Percentiles rank a stretch among this genome's conserved stretches.
These are phyloP conservation scores for Emericellopsis terricola DNA, from an alignment of 495 filamentous ascomycete species.

Conservation along the genomic window DNA sequence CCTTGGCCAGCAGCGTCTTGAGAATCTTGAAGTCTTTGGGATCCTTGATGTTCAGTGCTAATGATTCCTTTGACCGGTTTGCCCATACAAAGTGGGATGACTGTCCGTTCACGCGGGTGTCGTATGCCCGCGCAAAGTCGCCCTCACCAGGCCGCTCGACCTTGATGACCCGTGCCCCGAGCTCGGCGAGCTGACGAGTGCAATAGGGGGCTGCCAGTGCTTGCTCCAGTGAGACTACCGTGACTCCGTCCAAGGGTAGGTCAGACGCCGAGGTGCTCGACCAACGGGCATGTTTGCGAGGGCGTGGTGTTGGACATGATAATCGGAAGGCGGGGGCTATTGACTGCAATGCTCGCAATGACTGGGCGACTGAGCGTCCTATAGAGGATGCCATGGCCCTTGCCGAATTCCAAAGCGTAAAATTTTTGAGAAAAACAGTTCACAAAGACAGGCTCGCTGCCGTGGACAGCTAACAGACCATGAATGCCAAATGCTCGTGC, in stretches of 20 bases:
- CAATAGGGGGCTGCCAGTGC: slow-evolving; percentile 35
- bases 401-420: too few species aligned
- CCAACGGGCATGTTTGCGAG: too few species aligned
- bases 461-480: too few species aligned
- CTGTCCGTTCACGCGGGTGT: slow-evolving; percentile 25
- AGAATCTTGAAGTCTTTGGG: slow-evolving; percentile 19
- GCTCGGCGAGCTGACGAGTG: slow-evolving; percentile 31
- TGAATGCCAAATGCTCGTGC: too few species aligned
- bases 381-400: too few species aligned
- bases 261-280: too few species aligned
- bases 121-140: slow-evolving; percentile 32
- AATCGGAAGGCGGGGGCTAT: too few species aligned
- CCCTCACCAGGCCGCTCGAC: slow-evolving; percentile 28
- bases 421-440: too few species aligned
- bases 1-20: slow-evolving; percentile 23
- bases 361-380: too few species aligned
- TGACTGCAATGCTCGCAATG: too few species aligned
- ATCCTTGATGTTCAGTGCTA: slow-evolving; percentile 29
- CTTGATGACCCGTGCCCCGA: slow-evolving; percentile 35
- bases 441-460: too few species aligned
- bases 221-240: slow-evolving; percentile 33
- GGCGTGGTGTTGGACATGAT: too few species aligned
- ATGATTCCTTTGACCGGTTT: slow-evolving; percentile 31
- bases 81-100: slow-evolving; percentile 36
- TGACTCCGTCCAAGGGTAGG: slow-evolving; percentile 25